These are phyloP conservation scores for Smithsoniella earleae DNA, from an alignment of 163 green algal species.

Conservation along the genomic window DNA sequence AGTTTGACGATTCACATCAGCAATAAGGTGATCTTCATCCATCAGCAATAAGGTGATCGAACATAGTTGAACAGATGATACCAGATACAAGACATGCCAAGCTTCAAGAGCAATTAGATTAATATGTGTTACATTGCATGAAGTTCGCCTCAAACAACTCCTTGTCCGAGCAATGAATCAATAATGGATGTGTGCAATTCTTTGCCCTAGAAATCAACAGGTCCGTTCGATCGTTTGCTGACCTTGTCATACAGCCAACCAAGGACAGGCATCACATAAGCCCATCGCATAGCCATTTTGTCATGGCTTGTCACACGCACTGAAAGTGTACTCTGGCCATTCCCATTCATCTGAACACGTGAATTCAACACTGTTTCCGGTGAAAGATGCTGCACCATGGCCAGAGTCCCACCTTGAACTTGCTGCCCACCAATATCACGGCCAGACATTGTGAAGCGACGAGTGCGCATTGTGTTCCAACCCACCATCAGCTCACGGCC, in stretches of 20 bases:
- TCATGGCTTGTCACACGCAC: slow-evolving; percentile 26
- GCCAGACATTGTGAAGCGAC: background rate
- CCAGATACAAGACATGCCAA: no score
- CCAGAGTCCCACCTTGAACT: slow-evolving; percentile 20
- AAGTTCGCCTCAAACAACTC: no score
- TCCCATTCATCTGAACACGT: slow-evolving; percentile 16
- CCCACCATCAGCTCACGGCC: slow-evolving; percentile 26
- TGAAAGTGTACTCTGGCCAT: slow-evolving; percentile 18
- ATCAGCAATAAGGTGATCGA: no score
- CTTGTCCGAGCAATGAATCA: no score
- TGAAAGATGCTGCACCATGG: slow-evolving; percentile 26
- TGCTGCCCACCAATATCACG: background rate
- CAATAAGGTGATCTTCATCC: no score
- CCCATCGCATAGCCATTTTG: slow-evolving; percentile 28
- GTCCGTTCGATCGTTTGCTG: slow-evolving; percentile 3
- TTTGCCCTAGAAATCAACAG: slow-evolving; percentile 27
- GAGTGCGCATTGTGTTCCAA: slow-evolving; percentile 28
- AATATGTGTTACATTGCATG: no score
- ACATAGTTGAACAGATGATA: no score
- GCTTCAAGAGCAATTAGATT: no score
- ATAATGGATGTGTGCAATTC: no score
- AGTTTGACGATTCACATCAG: no score
- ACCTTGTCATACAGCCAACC: slow-evolving; percentile 27
- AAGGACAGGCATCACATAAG: slow-evolving; percentile 19
- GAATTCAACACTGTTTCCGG: slow-evolving; percentile 19